Evolutionary conservation across 371 early-diverging fungal genomes (phyloP), one percentile per base, ranked within the genome.

Genomic region (Basidiobolus meristosporus): DNA sequence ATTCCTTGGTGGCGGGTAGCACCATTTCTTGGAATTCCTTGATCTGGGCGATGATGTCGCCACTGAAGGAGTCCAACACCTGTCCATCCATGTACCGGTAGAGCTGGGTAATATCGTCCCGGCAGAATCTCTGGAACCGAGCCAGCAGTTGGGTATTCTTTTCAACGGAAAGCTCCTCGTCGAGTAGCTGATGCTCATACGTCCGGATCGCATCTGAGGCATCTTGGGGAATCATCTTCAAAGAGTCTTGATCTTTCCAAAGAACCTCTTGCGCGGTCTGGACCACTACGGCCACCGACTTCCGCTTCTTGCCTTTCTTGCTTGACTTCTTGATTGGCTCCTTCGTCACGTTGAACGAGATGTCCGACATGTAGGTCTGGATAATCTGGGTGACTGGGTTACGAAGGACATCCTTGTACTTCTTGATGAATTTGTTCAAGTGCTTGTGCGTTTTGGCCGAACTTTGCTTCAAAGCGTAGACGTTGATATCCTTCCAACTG

Each of bases 401-500:
- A n/a, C 51, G 52, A 38, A 90, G 57, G 0, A 78, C 65, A 33
- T 79, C 77, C 12, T 82, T 65, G 57, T 89, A 91, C 51, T 84
- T 83, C 33, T 76, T 73, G 40, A 95, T 65, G 48, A 84, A 80
- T 62, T 91, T 91, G 57, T 78, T 66, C 33, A 97, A 60, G 21
- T 89, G 87, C 43, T 73, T 60, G 51, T 93, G 96, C 4, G 91
- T 85, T 60, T 80, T 79, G 36, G 73, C 73, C 1, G 95, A 89
- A 59, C 84, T 83, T 45, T 82, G 84, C 29, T 79, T 73, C 31
- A 97, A 59, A 0, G 96, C 89, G 45, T 79, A 79, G n/a, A 90
- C 80, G 44, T 91, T 97, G 30, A 90, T 79, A 56, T 97, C 98
- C 57, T 90, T 89, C 92, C 95, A 97, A 33, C 70, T 79, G 10